These are phyloP conservation scores for Arctostaphylos glauca DNA, from an alignment of 148 eudicot species.

Conservation along the genomic window DNA sequence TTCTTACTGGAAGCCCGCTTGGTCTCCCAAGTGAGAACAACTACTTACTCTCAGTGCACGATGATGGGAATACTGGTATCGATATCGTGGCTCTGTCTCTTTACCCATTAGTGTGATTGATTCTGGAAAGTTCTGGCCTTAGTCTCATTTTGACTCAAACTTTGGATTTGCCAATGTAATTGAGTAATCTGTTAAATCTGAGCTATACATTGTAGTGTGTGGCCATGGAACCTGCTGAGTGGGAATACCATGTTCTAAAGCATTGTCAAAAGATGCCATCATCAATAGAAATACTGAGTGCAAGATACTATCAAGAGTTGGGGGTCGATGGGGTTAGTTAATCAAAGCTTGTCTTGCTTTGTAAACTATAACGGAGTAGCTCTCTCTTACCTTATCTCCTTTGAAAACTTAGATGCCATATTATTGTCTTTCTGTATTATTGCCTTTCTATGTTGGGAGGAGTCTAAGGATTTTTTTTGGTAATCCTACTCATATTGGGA, in stretches of 20 bases:
- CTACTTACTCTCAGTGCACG: conserved; percentile 32
- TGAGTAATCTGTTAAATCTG: too few relatives aligned
- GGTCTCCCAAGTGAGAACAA: conserved; percentile 40
- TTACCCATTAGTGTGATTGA: too few relatives aligned
- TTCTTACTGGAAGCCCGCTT: conserved; percentile 46
- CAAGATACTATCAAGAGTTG: conserved; percentile 42
- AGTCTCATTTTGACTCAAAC: background rate
- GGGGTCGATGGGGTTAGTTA: conserved; percentile 60
- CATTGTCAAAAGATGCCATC: too few relatives aligned
- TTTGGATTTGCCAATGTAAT: too few relatives aligned
- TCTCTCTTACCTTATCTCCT: background rate
- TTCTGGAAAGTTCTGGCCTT: conserved; percentile 56
- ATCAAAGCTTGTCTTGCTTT: background rate
- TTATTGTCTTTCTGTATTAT: too few relatives aligned
- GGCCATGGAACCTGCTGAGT: too few relatives aligned
- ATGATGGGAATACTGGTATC: conserved; percentile 23
- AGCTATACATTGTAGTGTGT: too few relatives aligned
- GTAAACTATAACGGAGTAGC: background rate
- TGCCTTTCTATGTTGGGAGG: too few relatives aligned
- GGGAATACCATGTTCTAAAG: too few relatives aligned
- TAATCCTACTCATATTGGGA: too few relatives aligned
- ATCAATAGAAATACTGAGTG: conserved; percentile 45
- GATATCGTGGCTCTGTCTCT: conserved; percentile 48
- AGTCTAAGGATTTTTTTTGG: too few relatives aligned
- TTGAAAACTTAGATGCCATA: background rate